A percentile compares a stretch with the other conserved stretches of the same genome.
These are phyloP conservation scores for Solanum chacoense DNA, from an alignment of 305 asterid species.

Conservation along the genomic window DNA sequence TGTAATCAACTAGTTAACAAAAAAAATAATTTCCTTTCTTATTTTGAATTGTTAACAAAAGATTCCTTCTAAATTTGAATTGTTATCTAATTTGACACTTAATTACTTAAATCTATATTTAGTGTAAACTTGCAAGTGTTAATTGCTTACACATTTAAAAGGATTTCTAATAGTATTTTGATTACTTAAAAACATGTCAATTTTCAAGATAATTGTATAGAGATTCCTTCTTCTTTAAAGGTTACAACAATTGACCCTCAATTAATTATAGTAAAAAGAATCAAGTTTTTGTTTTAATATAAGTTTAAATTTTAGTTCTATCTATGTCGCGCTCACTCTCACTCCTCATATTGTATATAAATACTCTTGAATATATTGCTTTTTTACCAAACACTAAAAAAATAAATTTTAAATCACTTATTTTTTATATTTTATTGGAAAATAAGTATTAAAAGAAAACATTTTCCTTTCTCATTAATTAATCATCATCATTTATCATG, in stretches of 20 bases:
- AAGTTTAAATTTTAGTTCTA: background rate
- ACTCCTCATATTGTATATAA: background rate
- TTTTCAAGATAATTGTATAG: background rate
- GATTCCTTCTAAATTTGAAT: background rate
- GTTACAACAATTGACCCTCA: background rate
- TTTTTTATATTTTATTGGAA: background rate
- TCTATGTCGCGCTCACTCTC: background rate
- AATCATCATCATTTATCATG: background rate
- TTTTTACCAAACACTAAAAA: background rate
- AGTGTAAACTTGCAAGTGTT: background rate
- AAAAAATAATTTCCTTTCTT: background rate
- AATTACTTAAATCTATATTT: background rate
- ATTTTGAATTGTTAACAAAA: background rate
- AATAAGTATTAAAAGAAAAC: background rate
- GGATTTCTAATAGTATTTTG: background rate
- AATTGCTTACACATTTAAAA: background rate
- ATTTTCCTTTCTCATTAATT: background rate
- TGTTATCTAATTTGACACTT: background rate
- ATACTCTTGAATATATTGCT: background rate
- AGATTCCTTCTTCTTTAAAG: background rate
- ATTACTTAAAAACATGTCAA: background rate
- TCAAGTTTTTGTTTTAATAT: background rate
- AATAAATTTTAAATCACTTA: background rate
- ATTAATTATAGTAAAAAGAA: background rate
- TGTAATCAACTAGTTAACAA: background rate